A percentile compares a stretch with the other conserved stretches of the same genome.
Evolutionary conservation across 768 basidiomycete species (phyloP).

Genomic region (Tricholoma terreum): DNA sequence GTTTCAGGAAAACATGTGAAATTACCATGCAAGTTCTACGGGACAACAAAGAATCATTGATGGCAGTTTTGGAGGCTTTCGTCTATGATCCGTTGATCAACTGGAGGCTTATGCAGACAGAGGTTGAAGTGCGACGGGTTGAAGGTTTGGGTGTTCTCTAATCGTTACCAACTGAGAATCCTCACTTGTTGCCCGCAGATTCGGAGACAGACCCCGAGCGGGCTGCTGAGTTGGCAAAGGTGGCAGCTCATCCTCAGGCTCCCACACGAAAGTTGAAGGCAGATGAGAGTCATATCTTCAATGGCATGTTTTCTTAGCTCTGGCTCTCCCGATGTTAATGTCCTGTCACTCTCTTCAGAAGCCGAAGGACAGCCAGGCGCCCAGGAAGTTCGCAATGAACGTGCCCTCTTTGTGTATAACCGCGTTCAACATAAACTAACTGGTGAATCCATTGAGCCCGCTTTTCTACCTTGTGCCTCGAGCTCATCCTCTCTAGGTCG

Average conservation of each 20-base stretch:
- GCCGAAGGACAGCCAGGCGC: conserved; percentile 53
- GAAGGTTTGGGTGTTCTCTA: conserved; percentile 47
- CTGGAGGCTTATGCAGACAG: conserved; percentile 89
- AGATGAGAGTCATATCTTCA: conserved; percentile 93
- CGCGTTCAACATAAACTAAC: conserved; percentile 95
- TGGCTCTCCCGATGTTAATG: background rate
- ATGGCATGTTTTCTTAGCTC: conserved; percentile 48
- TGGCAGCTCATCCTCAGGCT: conserved; percentile 72
- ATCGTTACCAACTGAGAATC: conserved; percentile 1
- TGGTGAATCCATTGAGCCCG: conserved; percentile 41
- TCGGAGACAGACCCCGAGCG: conserved; percentile 50
- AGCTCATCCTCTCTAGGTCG: conserved; percentile 49
- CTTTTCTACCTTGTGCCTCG: background rate
- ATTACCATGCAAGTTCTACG: conserved; percentile 97
- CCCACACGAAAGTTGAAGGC: conserved; percentile 81
- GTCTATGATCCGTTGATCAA: conserved; percentile 98
- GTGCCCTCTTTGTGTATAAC: conserved; percentile 88
- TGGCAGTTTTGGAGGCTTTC: conserved; percentile 98
- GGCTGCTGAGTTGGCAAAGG: conserved; percentile 61
- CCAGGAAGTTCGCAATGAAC: conserved; percentile 88
- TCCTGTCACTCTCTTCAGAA: conserved; percentile 24
- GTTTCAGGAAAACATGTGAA: conserved; percentile 93
- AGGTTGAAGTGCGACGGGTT: conserved; percentile 65
- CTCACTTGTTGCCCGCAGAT: conserved; percentile 23
- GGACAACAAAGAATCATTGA: conserved; percentile 97